Evolutionary conservation across 1,284 basidiomycete genomes (phyloP), one percentile per base, ranked within the genome.

Genomic region (Puccinia novopanici): DNA sequence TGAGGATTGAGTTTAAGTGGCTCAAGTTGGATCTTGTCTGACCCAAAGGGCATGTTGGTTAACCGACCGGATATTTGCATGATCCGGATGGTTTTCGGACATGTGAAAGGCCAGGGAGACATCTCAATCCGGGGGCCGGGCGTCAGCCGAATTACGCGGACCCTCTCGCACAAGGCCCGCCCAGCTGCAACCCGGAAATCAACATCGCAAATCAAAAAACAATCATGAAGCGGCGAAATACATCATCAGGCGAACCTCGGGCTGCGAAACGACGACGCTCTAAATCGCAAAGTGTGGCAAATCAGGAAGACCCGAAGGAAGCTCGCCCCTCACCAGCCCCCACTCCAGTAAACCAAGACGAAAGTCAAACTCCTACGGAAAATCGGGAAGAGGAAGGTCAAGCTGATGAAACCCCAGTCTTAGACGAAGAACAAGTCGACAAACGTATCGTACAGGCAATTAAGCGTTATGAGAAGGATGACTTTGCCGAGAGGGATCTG

Each of bases 381-480:
- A n/a, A 19, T 70, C 45, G 50, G 50, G 17, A 70, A 48, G 45
- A 34, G 34, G 34, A 19, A 50, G 12, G 10, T 24, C 45, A 70
- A 70, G 42, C 22, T 17, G 45, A 70, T 17, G 50, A 48, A 27
- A 22, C 19, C 50, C 68, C 50, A 70, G 2, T 34, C 1, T 45
- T 13, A 45, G 27, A 30, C 42, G 68, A 70, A 54, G n/a, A 50
- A 30, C 37, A 15, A 15, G 13, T 70, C 13, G 45, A 70, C 24
- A 70, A 70, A 37, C 68, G 68, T n/a, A 70, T 70, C 30, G 24
- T n/a, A 15, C 45, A 48, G 37, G 42, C 45, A 22, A 52, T 76
- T n/a, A 37, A 42, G 19, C 75, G 59, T n/a, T 76, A 78, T 42
- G 50, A 78, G 19, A 34, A 50, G 37, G 61, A 40, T 37, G 48